Base-by-base conservation (phyloP, 1,284 basidiomycete genomes). In the Heterobasidion annosum region DNA sequence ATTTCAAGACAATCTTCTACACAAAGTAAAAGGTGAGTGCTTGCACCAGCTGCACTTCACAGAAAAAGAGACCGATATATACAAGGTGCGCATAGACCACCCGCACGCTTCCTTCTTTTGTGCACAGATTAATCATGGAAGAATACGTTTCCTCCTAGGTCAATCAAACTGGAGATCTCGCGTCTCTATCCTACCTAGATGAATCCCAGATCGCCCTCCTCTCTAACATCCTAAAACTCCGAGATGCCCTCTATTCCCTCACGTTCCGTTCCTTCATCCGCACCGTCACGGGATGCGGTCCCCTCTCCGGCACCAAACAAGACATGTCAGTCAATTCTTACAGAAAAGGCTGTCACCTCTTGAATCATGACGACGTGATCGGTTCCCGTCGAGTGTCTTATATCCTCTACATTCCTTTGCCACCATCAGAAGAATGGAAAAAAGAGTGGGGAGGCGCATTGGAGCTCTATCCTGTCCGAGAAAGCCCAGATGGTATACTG, bases 291-390 rank as follows among this genome's bases (percentile, higher is more conserved):
- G 92, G 93, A 3, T 99, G 95, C 61, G 95, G 93, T 1, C 87
- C 95, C 7, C 78, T 99, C 48, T 94, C 88, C 13, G 94, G 93
- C 51, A 82, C 79, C 56, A 98, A 95, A 70, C 95, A 94, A 66
- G 96, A 99, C 73, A 95, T 95, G 84, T 93, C 91, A 51, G 90
- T 96, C 62, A 94, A 93, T 67, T 87, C 91, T 25, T 99, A 98
- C 72, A 88, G 85, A 19, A 82, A 88, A 63, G 83, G 91, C 10
- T 95, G 94, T 65, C 96, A 99, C 70, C 80, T 99, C 7, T 85
- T 99, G 63, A 91, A 95, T 67, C 94, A 98, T 74, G 95, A 98
- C 82, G 96, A 99, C 70, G 95, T 97, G 43, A 99, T 99, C 68
- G 94, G 94, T 53, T 85, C 93, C 2, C 89, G 96, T 40, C 83